These are phyloP conservation scores for Suillus tomentosus DNA, from an alignment of 768 basidiomycete species.

Conservation along the genomic window DNA sequence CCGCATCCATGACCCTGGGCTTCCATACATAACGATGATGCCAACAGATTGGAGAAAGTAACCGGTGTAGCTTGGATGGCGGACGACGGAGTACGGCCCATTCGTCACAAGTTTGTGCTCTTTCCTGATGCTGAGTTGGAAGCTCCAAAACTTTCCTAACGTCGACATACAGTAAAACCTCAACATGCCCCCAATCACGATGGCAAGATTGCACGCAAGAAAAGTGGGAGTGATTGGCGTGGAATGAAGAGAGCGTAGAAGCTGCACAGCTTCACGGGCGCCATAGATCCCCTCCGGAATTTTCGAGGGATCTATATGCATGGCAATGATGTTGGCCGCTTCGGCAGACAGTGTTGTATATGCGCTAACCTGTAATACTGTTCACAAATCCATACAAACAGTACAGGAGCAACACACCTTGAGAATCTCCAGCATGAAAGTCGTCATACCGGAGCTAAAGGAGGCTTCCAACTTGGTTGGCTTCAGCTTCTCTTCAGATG, in stretches of 20 bases:
- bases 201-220: slow-evolving; percentile 18
- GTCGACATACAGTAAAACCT: slow-evolving; percentile 26
- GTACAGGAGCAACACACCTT: neutral
- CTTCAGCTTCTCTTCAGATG: slow-evolving; percentile 16
- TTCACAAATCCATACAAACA: neutral
- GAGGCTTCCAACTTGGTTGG: neutral
- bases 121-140: slow-evolving; percentile 26
- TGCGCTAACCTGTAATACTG: neutral
- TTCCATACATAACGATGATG: slow-evolving; percentile 6
- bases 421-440: neutral
- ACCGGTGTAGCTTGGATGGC: slow-evolving; percentile 34
- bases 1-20: slow-evolving; percentile 18
- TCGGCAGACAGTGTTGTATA: neutral
- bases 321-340: slow-evolving; percentile 2
- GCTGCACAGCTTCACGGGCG: neutral
- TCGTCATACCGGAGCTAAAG: no score
- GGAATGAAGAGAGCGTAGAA: neutral
- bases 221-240: slow-evolving; percentile 15
- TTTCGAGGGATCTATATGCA: neutral
- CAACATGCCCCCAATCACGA: slow-evolving; percentile 20
- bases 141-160: slow-evolving; percentile 31
- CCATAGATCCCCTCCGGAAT: neutral
- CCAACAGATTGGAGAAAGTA: slow-evolving; percentile 12
- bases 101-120: slow-evolving; percentile 29
- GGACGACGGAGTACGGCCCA: slow-evolving; percentile 32